Percentiles rank a stretch among this genome's conserved stretches.
Conservation (phyloP, 1,284 basidiomycete species). For the Puccinia triticina region DNA sequence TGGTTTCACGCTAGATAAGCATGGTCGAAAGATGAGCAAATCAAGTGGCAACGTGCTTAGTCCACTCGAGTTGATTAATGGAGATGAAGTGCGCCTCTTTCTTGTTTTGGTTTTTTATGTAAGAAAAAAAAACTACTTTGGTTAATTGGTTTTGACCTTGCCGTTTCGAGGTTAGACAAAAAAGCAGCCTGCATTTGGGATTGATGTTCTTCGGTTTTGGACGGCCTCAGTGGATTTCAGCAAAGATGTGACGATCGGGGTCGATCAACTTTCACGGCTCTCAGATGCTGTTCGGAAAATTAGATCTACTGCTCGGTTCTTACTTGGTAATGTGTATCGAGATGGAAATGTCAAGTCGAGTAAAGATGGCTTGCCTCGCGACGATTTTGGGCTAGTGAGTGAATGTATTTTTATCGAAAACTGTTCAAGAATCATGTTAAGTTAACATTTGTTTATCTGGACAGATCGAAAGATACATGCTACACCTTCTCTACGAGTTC, state of each 20-base stretch:
- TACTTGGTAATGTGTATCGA: conserved; percentile 73
- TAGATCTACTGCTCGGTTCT: conserved; percentile 84
- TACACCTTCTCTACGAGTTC: conserved; percentile 77
- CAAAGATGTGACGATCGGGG: conserved; percentile 82
- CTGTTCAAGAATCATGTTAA: not conserved
- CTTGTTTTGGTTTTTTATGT: no score
- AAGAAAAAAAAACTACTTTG: not conserved
- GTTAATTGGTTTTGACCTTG: not conserved
- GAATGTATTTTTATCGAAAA: not conserved
- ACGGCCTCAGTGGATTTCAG: conserved; percentile 88
- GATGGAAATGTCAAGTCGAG: not conserved
- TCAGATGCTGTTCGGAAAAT: conserved; percentile 81
- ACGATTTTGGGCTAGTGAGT: conserved; percentile 55
- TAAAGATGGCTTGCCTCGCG: not conserved
- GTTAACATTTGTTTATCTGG: conserved; percentile 62
- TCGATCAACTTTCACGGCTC: conserved; percentile 74
- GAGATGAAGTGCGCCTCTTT: conserved; percentile 68
- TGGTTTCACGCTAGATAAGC: conserved; percentile 91
- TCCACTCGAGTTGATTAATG: conserved; percentile 78
- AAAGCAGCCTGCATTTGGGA: conserved; percentile 76
- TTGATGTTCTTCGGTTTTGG: conserved; percentile 88
- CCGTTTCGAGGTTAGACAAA: conserved; percentile 60
- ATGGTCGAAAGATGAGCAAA: conserved; percentile 98
- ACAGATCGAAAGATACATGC: conserved; percentile 79
- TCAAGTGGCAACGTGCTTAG: conserved; percentile 88